Evolutionary conservation across 352 stramenopile genomes (phyloP).

Genomic region (Phytophthora vignae): DNA sequence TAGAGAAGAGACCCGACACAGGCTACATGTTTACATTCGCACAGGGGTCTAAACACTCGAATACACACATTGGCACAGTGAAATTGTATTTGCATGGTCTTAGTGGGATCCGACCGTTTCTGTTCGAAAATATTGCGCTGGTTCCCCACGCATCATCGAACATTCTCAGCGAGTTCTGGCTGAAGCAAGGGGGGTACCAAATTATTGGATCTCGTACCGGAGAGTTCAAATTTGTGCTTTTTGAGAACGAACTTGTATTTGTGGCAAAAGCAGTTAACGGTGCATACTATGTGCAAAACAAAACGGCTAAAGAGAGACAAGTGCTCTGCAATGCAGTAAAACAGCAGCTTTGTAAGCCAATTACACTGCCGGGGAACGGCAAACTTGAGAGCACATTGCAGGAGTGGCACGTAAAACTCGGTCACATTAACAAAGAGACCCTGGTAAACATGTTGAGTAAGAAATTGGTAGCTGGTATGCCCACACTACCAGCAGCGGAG

Average conservation of each 20-base stretch:
- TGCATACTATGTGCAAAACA: slow-evolving; percentile 15
- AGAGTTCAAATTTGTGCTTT: too few species aligned
- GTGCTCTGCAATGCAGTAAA: slow-evolving; percentile 18
- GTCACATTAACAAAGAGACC: slow-evolving; percentile 11
- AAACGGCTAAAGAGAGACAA: slow-evolving; percentile 14
- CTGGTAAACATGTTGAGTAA: slow-evolving; percentile 15
- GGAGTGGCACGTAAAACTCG: not conserved
- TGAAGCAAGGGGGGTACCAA: too few species aligned
- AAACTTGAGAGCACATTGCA: slow-evolving; percentile 4
- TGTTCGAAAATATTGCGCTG: too few species aligned
- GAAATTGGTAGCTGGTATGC: not conserved
- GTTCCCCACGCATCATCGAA: too few species aligned
- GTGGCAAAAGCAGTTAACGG: slow-evolving; percentile 5
- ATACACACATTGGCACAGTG: too few species aligned
- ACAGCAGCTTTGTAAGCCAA: slow-evolving; percentile 5
- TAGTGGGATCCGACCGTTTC: too few species aligned
- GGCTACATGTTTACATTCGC: too few species aligned
- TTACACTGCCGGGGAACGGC: not conserved
- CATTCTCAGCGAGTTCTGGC: too few species aligned
- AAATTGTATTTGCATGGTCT: too few species aligned
- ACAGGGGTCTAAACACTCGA: too few species aligned
- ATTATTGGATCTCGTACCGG: too few species aligned
- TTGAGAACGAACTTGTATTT: not conserved
- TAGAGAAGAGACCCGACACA: too few species aligned
- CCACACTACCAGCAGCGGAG: not conserved